phyloP scores from a whole-genome alignment of 2,329 filamentous ascomycete genomes.

The Phialophora macrospora region DNA sequence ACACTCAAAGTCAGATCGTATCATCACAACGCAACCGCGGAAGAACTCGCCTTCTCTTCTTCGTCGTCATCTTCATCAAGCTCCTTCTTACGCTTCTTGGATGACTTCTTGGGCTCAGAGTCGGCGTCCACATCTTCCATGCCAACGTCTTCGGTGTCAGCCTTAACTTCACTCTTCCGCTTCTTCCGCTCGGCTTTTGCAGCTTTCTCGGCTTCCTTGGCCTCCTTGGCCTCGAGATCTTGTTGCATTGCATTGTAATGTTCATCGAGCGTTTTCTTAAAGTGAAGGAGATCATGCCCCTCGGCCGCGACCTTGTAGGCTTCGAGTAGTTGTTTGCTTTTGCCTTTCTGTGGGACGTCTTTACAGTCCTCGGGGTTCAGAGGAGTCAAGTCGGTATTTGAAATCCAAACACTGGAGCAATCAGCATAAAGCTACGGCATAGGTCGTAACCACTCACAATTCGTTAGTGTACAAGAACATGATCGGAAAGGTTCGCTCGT shows the following conservation, averaged over 20 bases:
- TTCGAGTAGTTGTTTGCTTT: constrained; percentile 78
- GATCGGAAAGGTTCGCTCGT: constrained; percentile 86
- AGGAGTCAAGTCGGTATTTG: constrained; percentile 79
- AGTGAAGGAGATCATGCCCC: constrained; percentile 75
- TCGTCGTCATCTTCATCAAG: constrained; percentile 72
- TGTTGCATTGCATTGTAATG: constrained; percentile 62
- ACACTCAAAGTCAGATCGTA: constrained; percentile 31
- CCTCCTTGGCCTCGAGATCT: constrained; percentile 69
- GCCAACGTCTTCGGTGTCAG: constrained; percentile 54
- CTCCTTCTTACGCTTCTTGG: constrained; percentile 82
- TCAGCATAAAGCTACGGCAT: constrained; percentile 29
- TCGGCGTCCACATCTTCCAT: constrained; percentile 55
- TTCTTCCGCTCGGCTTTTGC: constrained; percentile 61
- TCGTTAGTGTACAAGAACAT: constrained; percentile 97
- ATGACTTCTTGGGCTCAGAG: constrained; percentile 59
- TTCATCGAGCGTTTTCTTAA: constrained; percentile 74
- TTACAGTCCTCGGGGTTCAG: constrained; percentile 75
- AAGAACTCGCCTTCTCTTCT: constrained; percentile 64
- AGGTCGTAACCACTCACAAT: constrained; percentile 72
- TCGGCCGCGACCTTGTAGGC: constrained; percentile 83
- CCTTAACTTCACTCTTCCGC: constrained; percentile 50
- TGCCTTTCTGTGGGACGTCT: constrained; percentile 68
- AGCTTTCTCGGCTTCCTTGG: constrained; percentile 62
- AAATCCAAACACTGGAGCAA: constrained; percentile 78
- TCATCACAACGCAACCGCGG: background rate